Conservation (phyloP, 495 filamentous ascomycete species). For the Xylaria curta region DNA sequence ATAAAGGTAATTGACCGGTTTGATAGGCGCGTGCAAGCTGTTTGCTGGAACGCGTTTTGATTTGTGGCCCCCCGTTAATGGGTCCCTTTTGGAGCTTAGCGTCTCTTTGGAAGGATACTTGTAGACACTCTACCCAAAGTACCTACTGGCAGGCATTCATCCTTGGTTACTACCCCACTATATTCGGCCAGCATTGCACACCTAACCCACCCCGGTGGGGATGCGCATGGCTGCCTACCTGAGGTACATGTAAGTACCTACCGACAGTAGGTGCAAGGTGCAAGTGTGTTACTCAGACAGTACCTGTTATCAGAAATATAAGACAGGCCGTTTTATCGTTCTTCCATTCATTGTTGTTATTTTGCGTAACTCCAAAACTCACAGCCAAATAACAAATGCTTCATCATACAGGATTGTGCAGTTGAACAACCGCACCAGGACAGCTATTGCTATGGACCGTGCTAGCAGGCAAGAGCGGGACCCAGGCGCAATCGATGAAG, state of each 20-base stretch:
- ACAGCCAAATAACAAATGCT: not conserved
- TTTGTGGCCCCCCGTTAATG: not conserved
- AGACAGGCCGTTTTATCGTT: not conserved
- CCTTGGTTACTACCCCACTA: not conserved
- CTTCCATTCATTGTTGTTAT: not conserved
- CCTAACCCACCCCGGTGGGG: not conserved
- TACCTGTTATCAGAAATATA: not conserved
- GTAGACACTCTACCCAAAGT: too few relatives aligned
- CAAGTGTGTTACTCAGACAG: not conserved
- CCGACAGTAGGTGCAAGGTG: too few relatives aligned
- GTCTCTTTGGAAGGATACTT: not conserved
- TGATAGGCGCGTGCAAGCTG: conserved; percentile 8
- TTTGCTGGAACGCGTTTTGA: conserved; percentile 2
- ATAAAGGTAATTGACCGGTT: not conserved
- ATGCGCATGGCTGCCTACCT: not conserved
- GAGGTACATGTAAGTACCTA: not conserved
- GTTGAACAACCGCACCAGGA: not conserved
- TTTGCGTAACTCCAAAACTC: not conserved
- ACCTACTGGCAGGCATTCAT: not conserved
- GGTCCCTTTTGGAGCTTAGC: not conserved
- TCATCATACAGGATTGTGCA: not conserved
- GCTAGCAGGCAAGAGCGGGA: conserved; percentile 51
- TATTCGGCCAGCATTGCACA: not conserved
- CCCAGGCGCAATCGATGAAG: conserved; percentile 58
- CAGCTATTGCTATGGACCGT: conserved; percentile 9